Evolutionary conservation across 148 eudicot species (phyloP).

Genomic region (Rheum nobile): DNA sequence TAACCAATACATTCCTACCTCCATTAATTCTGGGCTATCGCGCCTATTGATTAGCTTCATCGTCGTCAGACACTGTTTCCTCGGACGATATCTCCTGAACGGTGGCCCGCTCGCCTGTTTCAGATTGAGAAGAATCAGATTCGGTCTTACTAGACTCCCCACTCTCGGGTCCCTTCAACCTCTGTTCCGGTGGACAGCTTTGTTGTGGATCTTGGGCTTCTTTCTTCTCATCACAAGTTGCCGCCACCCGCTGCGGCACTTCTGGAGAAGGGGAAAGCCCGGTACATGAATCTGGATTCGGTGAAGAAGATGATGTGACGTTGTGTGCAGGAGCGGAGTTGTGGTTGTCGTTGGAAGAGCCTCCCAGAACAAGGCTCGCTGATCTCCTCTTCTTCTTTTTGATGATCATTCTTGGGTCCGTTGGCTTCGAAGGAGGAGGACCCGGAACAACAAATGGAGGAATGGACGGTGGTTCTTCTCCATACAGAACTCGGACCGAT

Average conservation of each 20-base stretch:
- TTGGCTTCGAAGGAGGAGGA: constrained; percentile 62
- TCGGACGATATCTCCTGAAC: constrained; percentile 10
- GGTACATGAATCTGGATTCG: constrained; percentile 8
- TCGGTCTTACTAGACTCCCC: constrained; percentile 39
- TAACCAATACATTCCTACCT: neutral
- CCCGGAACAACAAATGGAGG: constrained; percentile 83
- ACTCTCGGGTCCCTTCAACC: constrained; percentile 17
- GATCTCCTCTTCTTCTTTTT: constrained; percentile 37
- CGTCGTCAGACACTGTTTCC: constrained; percentile 38
- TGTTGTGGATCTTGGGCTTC: constrained; percentile 14
- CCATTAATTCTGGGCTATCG: neutral
- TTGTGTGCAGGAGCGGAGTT: constrained; percentile 18
- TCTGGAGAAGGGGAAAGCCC: constrained; percentile 33
- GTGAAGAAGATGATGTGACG: constrained; percentile 15
- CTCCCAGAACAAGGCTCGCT: neutral
- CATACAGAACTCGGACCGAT: constrained; percentile 70
- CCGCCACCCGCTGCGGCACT: constrained; percentile 19
- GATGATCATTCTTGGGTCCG: constrained; percentile 53
- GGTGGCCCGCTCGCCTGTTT: constrained; percentile 8
- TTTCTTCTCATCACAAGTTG: neutral
- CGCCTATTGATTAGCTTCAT: constrained; percentile 12
- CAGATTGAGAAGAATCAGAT: constrained; percentile 23
- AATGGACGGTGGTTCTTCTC: constrained; percentile 50
- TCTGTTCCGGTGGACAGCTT: neutral
- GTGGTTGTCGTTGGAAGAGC: constrained; percentile 13